Evolutionary conservation across 2,329 filamentous ascomycete species (phyloP), one percentile per base, ranked within the genome.

Genomic region (Hirsutella minnesotensis): DNA sequence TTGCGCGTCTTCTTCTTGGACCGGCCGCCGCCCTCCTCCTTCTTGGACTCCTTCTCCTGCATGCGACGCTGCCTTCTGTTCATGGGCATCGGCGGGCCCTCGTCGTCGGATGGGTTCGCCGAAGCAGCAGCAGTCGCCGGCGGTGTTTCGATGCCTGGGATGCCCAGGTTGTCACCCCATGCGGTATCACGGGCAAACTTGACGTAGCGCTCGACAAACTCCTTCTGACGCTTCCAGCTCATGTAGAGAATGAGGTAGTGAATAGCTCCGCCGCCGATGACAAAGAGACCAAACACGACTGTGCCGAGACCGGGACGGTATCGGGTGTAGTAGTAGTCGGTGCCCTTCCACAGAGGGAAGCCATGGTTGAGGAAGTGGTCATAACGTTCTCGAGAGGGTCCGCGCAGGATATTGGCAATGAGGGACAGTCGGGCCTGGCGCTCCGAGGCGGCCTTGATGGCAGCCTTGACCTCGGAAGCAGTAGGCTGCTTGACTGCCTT

Each of bases 321-420:
- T 45, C 92, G 81, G 55, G 80, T 81, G 70, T 98, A 98, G 74
- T 96, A 98, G 75, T 98, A 98, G 48, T 92, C 90, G 37, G 90
- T 95, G 45, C 92, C 92, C 68, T 90, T 89, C 92, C 92, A 98
- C 44, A 78, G 79, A 27, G 92, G 92, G 69, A 98, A 98, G 47
- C 92, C 92, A 64, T 96, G 88, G 61, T 70, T 68, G 47, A 96
- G 66, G 69, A 96, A 98, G 63, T 95, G 83, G 61, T 98, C 90
- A 65, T 98, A 98, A 49, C 92, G 83, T 53, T 86, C 84, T 49
- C 92, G 78, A 43, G 77, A 76, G 3, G 83, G 70, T 1, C 90
- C 87, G 53, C 85, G 81, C 41, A 98, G 80, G 56, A 98, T 84
- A 57, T 87, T 84, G 53, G 82, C 80, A 42, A 96, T 84, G 55